Percentiles rank a stretch among this genome's conserved stretches.
Conservation (phyloP, 768 basidiomycete genomes). For the Crucibulum laeve region DNA sequence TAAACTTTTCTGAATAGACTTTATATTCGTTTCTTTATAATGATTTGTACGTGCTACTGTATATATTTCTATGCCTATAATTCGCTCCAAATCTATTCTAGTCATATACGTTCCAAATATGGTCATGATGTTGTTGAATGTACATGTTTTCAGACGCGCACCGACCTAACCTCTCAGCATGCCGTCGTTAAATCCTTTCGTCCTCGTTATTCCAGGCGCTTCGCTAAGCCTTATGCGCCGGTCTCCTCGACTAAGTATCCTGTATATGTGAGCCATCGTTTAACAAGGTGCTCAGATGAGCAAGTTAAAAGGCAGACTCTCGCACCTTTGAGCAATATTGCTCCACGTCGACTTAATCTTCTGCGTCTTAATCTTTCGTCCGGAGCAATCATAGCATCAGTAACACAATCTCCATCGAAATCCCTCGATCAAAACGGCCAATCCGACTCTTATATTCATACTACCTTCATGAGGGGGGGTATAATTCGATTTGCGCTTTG, state of each 20-base stretch:
- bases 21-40: too few relatives aligned
- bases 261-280: slow-evolving; percentile 54
- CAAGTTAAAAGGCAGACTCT: slow-evolving; percentile 37
- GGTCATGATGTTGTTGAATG: too few relatives aligned
- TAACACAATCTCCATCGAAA: slow-evolving; percentile 35
- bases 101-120: neutral
- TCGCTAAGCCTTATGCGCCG: slow-evolving; percentile 52
- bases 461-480: slow-evolving; percentile 53
- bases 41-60: slow-evolving; percentile 1
- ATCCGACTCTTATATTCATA: slow-evolving; percentile 40
- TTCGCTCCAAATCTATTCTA: neutral
- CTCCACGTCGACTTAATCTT: slow-evolving; percentile 39
- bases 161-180: neutral
- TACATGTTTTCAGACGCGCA: neutral
- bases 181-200: slow-evolving; percentile 35
- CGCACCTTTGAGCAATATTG: slow-evolving; percentile 33
- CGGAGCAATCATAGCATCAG: slow-evolving; percentile 45
- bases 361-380: slow-evolving; percentile 47
- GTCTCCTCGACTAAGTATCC: slow-evolving; percentile 46
- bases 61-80: slow-evolving; percentile 1
- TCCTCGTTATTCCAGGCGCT: slow-evolving; percentile 47
- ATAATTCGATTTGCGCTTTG: slow-evolving; percentile 43
- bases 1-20: too few relatives aligned
- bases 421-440: slow-evolving; percentile 21
- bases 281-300: slow-evolving; percentile 23